Conservation (phyloP, 495 filamentous ascomycete species). For the Tuber magnatum region DNA sequence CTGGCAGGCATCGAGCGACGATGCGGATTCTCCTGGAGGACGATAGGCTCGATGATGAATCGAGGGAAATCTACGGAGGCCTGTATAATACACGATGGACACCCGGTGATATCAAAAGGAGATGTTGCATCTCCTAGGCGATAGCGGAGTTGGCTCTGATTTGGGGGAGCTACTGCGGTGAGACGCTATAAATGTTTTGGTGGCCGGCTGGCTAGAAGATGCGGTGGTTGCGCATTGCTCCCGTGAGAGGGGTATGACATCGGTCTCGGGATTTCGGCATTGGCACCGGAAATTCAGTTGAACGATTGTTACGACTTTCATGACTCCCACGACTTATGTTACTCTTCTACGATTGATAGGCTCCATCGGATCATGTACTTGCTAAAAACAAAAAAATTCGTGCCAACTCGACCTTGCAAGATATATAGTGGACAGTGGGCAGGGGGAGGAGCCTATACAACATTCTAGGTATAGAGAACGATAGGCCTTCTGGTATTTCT, state of each 20-base stretch:
- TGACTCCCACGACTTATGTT: slow-evolving; percentile 2
- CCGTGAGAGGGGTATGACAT: slow-evolving; percentile 1
- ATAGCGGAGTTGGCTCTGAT: background rate
- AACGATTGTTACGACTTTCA: slow-evolving; percentile 2
- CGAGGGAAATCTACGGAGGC: background rate
- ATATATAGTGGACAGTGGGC: background rate
- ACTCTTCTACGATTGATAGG: slow-evolving; percentile 2
- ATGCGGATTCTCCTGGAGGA: background rate
- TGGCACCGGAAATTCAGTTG: background rate
- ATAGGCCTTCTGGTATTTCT: background rate
- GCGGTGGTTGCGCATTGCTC: background rate
- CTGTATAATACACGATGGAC: background rate
- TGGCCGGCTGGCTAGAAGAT: background rate
- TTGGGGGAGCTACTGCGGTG: background rate
- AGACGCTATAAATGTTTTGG: background rate
- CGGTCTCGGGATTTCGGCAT: background rate
- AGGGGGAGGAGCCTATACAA: background rate
- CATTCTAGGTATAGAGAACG: background rate
- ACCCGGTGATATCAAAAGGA: background rate
- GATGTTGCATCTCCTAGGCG: background rate
- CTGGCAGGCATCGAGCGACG: background rate
- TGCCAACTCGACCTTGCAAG: background rate
- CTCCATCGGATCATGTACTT: background rate
- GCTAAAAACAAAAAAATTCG: background rate
- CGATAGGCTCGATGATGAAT: background rate